Conservation (phyloP, 306 rosid species). For the Lithocarpus polystachyus region DNA sequence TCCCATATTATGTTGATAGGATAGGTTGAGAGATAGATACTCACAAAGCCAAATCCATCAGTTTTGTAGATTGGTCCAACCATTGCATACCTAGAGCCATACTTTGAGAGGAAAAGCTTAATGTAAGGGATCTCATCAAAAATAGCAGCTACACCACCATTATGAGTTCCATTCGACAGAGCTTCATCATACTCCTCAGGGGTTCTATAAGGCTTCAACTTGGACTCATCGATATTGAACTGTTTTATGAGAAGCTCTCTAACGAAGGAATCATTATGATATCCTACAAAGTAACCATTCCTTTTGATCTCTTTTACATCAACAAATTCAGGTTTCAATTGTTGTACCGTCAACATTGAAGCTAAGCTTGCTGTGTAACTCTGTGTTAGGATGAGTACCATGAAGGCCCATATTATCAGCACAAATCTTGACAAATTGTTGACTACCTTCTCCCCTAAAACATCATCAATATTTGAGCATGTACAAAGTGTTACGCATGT, state of each 20-base stretch:
- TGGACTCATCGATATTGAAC: background rate
- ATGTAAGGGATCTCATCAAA: slow-evolving; percentile 27
- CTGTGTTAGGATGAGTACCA: slow-evolving; percentile 36
- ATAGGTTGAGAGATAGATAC: background rate
- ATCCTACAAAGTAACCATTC: slow-evolving; percentile 20
- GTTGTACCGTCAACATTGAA: slow-evolving; percentile 28
- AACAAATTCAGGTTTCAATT: slow-evolving; percentile 15
- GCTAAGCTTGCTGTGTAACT: slow-evolving; percentile 43
- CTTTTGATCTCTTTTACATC: slow-evolving; percentile 17
- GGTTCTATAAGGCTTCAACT: background rate
- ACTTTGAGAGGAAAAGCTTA: background rate
- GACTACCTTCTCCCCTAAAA: slow-evolving; percentile 20
- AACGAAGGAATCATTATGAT: background rate
- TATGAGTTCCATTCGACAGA: slow-evolving; percentile 16
- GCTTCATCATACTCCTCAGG: slow-evolving; percentile 7
- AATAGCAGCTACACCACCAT: slow-evolving; percentile 30
- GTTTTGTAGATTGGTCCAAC: slow-evolving; percentile 24
- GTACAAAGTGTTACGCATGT: too few relatives aligned
- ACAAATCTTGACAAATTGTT: slow-evolving; percentile 36
- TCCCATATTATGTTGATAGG: too few relatives aligned
- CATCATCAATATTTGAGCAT: too few relatives aligned
- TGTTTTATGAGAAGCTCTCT: background rate
- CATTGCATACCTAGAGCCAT: slow-evolving; percentile 19
- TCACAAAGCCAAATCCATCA: slow-evolving; percentile 35
- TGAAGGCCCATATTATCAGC: slow-evolving; percentile 36